Evolutionary conservation across 345 rosid species (phyloP), one percentile per base, ranked within the genome.

Genomic region (Salix brachista): DNA sequence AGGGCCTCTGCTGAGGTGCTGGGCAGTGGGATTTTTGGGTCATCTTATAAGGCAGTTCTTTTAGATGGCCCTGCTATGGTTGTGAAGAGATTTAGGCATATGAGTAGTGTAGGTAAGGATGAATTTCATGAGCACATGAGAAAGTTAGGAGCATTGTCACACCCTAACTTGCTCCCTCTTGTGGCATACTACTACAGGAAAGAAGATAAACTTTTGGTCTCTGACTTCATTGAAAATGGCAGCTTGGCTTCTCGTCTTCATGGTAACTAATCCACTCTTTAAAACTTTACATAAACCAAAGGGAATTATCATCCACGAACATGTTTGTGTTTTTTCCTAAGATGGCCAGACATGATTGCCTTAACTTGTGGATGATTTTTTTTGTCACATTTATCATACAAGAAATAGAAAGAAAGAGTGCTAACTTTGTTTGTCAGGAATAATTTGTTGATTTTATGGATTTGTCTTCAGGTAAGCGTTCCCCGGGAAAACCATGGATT

Each of bases 191-290:
- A 88, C 70, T 89, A 89, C 18, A 85, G 92, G 56, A 91, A 88
- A 78, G 94, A 95, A 48, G 97, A 95, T 78, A 95, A 92, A 88
- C 94, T 92, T 77, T 77, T 92, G 83, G 86, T 93, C 32, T 88
- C 90, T 39, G 90, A 90, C 76, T 93, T 80, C 66, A 81, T 87
- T 65, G 78, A 84, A 14, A 90, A 88, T 74, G 94, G 94, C 4
- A 91, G 97, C 85, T 85, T 92, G 82, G 99, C 97, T 1, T 85
- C 85, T 75, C 94, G 87, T 84, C 97, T 92, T 64, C 97, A 93
- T 61, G 88, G 97, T 90, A 64, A 44, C 34, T 7, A 60, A 39
- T 58, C 69, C 44, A 16, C 26, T 23, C 28, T 32, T 2, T 17
- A 23, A n/a, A 1, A 6, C 37, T 69, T 36, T 36, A 37, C 50